Base-by-base conservation (phyloP, 805 yeast species). In the Yarrowia bubula region DNA sequence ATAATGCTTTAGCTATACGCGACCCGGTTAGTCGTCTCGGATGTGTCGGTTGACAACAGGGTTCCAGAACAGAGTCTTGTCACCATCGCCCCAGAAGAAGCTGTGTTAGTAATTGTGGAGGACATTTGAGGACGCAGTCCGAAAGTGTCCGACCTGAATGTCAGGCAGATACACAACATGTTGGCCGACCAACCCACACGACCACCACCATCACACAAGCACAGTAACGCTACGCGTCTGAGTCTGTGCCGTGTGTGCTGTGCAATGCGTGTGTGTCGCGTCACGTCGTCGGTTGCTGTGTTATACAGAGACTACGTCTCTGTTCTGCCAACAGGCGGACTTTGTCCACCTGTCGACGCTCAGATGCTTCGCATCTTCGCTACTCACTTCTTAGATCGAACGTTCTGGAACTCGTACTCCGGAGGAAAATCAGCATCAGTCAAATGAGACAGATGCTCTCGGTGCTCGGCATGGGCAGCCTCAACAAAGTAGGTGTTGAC, bases 21-120 rank as follows among this genome's bases (percentile, higher is more conserved):
- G 22, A 39, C 15, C 42, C 28, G 28, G 28, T 55, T 47, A 55
- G 47, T 55, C 61, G 11, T 33, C 13, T 58, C 64, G 64, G 44
- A 64, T 57, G 51, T 90, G 90, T 84, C 96, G 90, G 89, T 93
- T 93, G 75, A 89, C 84, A 73, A 85, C 89, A 63, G 90, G 83
- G 83, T 91, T 91, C 99, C 99, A 95, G 89, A 95, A 95, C 76
- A 88, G 81, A 69, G 98, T 91, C 85, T 90, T 87, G 83, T 92
- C 97, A 77, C 99, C 98, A 76, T 95, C 93, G 76, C 99, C 99
- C 98, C 98, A 95, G 88, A 92, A 93, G 85, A 85, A 93, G 67
- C 64, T 58, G 51, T 68, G 66, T 60, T 55, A 55, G 61, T 39
- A 55, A 4, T 9, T 22, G 28, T 5, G 33, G 32, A 31, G 37